A percentile compares a stretch with the other conserved stretches of the same genome.
These are phyloP conservation scores for Saraca asoca DNA, from an alignment of 331 rosid species.

Conservation along the genomic window DNA sequence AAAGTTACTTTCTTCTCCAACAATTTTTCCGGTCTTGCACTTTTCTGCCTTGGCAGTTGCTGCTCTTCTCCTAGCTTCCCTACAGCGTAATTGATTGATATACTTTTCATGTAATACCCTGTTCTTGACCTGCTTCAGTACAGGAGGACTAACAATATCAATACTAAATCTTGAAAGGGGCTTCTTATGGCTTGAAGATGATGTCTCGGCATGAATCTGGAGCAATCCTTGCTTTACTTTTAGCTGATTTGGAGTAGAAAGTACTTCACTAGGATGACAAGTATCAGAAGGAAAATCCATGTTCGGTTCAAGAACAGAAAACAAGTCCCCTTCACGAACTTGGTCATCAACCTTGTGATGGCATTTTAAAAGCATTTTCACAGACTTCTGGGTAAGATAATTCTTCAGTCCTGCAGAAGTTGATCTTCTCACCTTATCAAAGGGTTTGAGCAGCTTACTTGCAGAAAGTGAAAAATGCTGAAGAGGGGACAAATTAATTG, in stretches of 20 bases:
- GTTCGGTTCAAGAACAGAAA: slow-evolving; percentile 74
- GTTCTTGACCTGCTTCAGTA: slow-evolving; percentile 75
- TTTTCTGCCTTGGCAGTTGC: slow-evolving; percentile 30
- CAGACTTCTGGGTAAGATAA: slow-evolving; percentile 52
- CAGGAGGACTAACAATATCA: slow-evolving; percentile 72
- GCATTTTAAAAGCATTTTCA: slow-evolving; percentile 49
- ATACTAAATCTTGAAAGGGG: slow-evolving; percentile 56
- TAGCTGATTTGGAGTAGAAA: slow-evolving; percentile 58
- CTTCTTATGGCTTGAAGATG: slow-evolving; percentile 57
- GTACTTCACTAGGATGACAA: slow-evolving; percentile 39
- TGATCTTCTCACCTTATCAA: slow-evolving; percentile 38
- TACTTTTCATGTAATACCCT: slow-evolving; percentile 75
- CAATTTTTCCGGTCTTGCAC: slow-evolving; percentile 17
- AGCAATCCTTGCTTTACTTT: slow-evolving; percentile 45
- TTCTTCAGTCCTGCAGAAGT: slow-evolving; percentile 48
- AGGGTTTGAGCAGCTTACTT: slow-evolving; percentile 63
- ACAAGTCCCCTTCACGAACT: slow-evolving; percentile 65
- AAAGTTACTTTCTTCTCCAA: slow-evolving; percentile 35
- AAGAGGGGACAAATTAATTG: slow-evolving; percentile 49
- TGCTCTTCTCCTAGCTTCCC: slow-evolving; percentile 70
- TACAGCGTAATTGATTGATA: slow-evolving; percentile 66
- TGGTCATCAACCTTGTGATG: slow-evolving; percentile 42
- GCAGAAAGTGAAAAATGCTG: slow-evolving; percentile 58
- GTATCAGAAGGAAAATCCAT: slow-evolving; percentile 43
- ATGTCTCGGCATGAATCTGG: slow-evolving; percentile 43